Evolutionary conservation across 352 stramenopile genomes (phyloP).

Genomic region (Phytophthora foliorum): DNA sequence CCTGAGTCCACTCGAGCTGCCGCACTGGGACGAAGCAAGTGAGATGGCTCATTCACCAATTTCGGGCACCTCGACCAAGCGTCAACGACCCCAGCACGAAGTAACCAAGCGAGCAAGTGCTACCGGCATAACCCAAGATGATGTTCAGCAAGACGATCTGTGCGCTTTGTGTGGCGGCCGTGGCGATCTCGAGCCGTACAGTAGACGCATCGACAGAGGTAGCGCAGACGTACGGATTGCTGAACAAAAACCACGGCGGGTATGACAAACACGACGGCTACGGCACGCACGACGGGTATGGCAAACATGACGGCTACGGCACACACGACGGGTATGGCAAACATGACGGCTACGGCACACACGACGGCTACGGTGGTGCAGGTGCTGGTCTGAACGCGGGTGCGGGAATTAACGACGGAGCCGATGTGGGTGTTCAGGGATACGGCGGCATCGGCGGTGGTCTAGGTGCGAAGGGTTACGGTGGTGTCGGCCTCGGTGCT

Average conservation of each 20-base stretch:
- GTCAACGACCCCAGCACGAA: neutral
- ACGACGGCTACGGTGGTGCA: slow-evolving; percentile 2
- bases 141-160: slow-evolving; percentile 29
- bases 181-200: slow-evolving; percentile 1
- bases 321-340: slow-evolving; percentile 10
- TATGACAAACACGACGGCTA: slow-evolving; percentile 3
- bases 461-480: neutral
- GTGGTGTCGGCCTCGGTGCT: neutral
- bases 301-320: neutral
- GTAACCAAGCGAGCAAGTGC: slow-evolving; percentile 1
- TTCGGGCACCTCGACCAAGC: slow-evolving; percentile 4
- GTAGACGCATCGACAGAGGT: slow-evolving; percentile 19
- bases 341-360: neutral
- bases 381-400: neutral
- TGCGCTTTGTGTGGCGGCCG: slow-evolving; percentile 19
- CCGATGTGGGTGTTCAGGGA: neutral
- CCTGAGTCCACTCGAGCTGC: too few relatives aligned
- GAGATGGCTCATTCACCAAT: slow-evolving; percentile 21
- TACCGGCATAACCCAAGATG: too few relatives aligned
- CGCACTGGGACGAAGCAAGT: slow-evolving; percentile 4
- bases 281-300: too few relatives aligned
- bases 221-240: slow-evolving; percentile 15
- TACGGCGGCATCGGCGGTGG: neutral
- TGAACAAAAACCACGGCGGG: slow-evolving; percentile 10
- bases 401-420: neutral